These are phyloP conservation scores for Ligustrum vulgare DNA, from an alignment of 257 asterid species.

Conservation along the genomic window DNA sequence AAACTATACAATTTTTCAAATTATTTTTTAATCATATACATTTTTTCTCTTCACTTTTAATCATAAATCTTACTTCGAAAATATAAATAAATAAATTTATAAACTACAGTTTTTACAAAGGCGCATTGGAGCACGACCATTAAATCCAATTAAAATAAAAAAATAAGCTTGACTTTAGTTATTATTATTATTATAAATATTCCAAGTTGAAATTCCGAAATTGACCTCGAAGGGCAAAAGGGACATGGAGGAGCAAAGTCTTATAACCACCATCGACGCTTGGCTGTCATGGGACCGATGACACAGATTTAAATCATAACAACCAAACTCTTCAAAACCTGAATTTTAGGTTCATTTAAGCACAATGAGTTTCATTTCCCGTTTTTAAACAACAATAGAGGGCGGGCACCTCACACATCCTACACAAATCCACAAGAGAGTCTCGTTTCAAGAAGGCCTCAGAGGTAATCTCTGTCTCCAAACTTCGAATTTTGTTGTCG, in stretches of 20 bases:
- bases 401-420: not conserved
- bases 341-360: not conserved
- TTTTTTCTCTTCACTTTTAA: no score
- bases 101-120: no score
- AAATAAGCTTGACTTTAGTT: no score
- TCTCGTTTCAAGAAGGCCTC: conserved; percentile 26
- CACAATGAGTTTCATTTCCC: not conserved
- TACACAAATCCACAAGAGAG: not conserved
- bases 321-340: not conserved
- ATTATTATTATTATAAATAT: no score
- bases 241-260: conserved; percentile 28
- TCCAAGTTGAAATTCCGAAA: not conserved
- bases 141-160: no score
- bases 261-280: conserved; percentile 32
- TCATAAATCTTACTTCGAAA: no score
- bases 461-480: conserved; percentile 34
- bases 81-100: no score
- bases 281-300: conserved; percentile 42
- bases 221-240: conserved; percentile 7
- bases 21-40: no score
- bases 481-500: conserved; percentile 5
- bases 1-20: no score
- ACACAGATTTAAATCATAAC: conserved; percentile 20
- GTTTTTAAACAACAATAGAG: not conserved
- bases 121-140: no score